Evolutionary conservation across 2,329 filamentous ascomycete genomes (phyloP).

Genomic region (Aspergillus aculeatinus): DNA sequence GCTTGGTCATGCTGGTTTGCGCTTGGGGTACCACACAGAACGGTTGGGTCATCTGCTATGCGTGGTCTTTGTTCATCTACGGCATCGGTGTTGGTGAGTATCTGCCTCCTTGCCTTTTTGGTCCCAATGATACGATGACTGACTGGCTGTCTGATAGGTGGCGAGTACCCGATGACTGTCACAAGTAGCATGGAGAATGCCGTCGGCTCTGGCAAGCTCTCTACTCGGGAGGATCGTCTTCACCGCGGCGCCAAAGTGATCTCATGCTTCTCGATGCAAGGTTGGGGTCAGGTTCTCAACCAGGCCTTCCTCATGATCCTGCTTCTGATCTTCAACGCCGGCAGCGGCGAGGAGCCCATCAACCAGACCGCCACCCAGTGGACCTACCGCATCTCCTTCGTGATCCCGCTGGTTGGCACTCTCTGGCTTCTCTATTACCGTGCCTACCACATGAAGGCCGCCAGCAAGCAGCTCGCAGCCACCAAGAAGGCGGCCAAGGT

Average conservation of each 20-base stretch:
- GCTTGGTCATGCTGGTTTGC: slow-evolving; percentile 4
- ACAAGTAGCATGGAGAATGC: slow-evolving; percentile 6
- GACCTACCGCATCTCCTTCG: slow-evolving; percentile 9
- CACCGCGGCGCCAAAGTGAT: slow-evolving; percentile 5
- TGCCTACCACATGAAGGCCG: slow-evolving; percentile 9
- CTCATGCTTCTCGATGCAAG: slow-evolving; percentile 5
- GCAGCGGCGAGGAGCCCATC: slow-evolving; percentile 5
- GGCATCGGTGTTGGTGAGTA: slow-evolving; percentile 4
- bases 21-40: slow-evolving; percentile 8
- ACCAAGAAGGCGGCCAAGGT: slow-evolving; percentile 4
- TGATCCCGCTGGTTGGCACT: slow-evolving; percentile 4
- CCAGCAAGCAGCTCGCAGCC: slow-evolving; percentile 6
- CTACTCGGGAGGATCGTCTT: slow-evolving; percentile 4
- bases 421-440: slow-evolving; percentile 7
- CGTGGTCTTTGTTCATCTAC: slow-evolving; percentile 6
- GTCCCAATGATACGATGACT: background rate
- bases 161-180: slow-evolving; percentile 5
- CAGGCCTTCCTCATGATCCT: slow-evolving; percentile 5
- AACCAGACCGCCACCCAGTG: slow-evolving; percentile 2
- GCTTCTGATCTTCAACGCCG: slow-evolving; percentile 7
- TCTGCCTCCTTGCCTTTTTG: too few species aligned
- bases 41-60: slow-evolving; percentile 7
- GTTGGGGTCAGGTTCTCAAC: slow-evolving; percentile 8
- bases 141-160: background rate
- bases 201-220: slow-evolving; percentile 7